A percentile compares a stretch with the other conserved stretches of the same genome.
phyloP scores from a whole-genome alignment of 805 yeast genomes.

The Myxozyma mucilagina region DNA sequence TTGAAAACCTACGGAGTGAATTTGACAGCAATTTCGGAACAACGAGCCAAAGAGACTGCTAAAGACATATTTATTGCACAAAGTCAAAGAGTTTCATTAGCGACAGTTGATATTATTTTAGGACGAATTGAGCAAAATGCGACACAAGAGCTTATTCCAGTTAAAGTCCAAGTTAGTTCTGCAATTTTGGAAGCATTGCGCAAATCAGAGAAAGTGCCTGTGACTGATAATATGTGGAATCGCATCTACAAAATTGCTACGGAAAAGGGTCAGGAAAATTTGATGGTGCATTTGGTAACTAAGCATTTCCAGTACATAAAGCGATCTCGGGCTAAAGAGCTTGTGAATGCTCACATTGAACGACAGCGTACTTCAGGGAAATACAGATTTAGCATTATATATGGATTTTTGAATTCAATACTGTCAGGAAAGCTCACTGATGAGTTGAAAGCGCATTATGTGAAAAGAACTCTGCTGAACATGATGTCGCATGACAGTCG shows the following conservation, averaged over 20 bases:
- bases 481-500: slow-evolving; percentile 2
- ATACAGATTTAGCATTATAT: background rate
- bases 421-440: background rate
- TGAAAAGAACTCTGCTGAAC: background rate
- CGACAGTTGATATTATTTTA: background rate
- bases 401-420: background rate
- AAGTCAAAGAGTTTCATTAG: background rate
- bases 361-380: slow-evolving; percentile 6
- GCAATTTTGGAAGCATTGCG: background rate
- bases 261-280: background rate
- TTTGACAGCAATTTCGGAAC: background rate
- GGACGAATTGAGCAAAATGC: background rate
- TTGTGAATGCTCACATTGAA: slow-evolving; percentile 8
- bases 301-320: background rate
- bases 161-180: background rate
- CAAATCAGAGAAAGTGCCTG: background rate
- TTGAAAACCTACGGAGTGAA: background rate
- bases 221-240: slow-evolving; percentile 3
- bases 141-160: background rate
- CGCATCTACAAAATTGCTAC: background rate
- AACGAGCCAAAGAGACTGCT: background rate
- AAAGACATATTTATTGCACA: background rate
- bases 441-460: background rate
- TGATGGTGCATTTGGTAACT: background rate
- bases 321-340: background rate